Evolutionary conservation across 352 stramenopile genomes (phyloP), one percentile per base, ranked within the genome.

Genomic region (Hyaloperonospora arabidopsidis): DNA sequence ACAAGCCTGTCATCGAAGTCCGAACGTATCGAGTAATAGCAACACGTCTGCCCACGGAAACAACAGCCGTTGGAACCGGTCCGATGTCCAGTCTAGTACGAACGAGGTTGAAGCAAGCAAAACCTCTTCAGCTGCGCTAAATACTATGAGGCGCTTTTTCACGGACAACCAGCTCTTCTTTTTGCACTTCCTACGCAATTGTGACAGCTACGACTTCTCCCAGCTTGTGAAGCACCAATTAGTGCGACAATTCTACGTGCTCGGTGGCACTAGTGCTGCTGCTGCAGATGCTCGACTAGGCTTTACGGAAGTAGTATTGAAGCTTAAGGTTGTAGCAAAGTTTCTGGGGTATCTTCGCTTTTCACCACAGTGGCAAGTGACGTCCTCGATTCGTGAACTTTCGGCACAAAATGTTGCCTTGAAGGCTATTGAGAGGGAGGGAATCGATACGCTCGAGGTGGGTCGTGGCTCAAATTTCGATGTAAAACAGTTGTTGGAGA

Each of bases 131-230:
- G 58, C 60, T 11, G 62, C 57, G 15, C 52, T 79, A 7, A 19
- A 67, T 86, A 13, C 74, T 76, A 28, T 81, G 58, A 66, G 64
- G 8, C 23, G 18, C 1, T 70, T 68, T 22, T 85, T 89, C 45
- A 71, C 65, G 12, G 74, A 89, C 36, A 87, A 84, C 38, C 76
- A 89, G 61, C 67, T 79, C 13, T 89, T 89, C 58, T 89, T 89
- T 51, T 80, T 80, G 43, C 72, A 89, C 48, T 89, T 87, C 44
- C 36, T 87, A 22, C 57, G 69, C 25, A 79, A 62, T 38, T 87
- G 74, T 50, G 75, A 89, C 52, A 84, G 74, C 54, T 82, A 74
- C 52, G 59, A 76, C 41, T 86, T 89, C 57, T 76, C 73, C 1
- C 53, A 74, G 41, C 57, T 89, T 10, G 79, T 89, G 11, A 75